These are phyloP conservation scores for Agastache rugosa DNA, from an alignment of 257 asterid genomes.

Conservation along the genomic window DNA sequence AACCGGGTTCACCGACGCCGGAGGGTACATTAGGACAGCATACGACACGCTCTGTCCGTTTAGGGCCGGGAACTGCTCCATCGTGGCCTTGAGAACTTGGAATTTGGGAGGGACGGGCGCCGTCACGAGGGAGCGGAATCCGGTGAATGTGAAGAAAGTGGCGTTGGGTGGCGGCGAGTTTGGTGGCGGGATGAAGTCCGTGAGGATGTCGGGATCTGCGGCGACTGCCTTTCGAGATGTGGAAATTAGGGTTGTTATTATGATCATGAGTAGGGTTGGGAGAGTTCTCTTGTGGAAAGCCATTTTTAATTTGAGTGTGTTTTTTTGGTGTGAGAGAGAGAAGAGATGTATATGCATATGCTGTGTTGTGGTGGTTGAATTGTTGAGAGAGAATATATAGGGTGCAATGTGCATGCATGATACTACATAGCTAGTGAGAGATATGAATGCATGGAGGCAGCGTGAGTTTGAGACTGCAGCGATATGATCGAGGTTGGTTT, in stretches of 20 bases:
- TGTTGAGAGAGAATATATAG: not conserved
- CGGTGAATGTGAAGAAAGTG: constrained; percentile 60
- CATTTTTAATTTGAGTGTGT: constrained; percentile 11
- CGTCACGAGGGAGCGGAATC: constrained; percentile 39
- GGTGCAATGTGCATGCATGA: too few relatives aligned
- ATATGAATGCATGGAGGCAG: not conserved
- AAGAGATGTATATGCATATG: not conserved
- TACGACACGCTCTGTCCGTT: constrained; percentile 60
- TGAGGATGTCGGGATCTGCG: constrained; percentile 61
- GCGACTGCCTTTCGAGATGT: constrained; percentile 18
- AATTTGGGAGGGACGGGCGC: constrained; percentile 44
- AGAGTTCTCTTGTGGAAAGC: constrained; percentile 16
- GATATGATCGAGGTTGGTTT: not conserved
- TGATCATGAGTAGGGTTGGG: not conserved
- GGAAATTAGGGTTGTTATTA: constrained; percentile 16
- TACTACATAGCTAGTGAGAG: not conserved
- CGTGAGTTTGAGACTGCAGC: not conserved
- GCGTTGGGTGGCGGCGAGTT: constrained; percentile 35
- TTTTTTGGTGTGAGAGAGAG: not conserved
- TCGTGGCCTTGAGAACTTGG: constrained; percentile 44
- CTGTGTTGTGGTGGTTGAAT: not conserved
- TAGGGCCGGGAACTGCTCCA: constrained; percentile 56
- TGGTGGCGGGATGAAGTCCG: constrained; percentile 49
- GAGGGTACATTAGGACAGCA: constrained; percentile 54
- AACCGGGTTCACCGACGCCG: constrained; percentile 55